These are phyloP conservation scores for Tetragonia tetragonoides DNA, from an alignment of 148 eudicot genomes.

Conservation along the genomic window DNA sequence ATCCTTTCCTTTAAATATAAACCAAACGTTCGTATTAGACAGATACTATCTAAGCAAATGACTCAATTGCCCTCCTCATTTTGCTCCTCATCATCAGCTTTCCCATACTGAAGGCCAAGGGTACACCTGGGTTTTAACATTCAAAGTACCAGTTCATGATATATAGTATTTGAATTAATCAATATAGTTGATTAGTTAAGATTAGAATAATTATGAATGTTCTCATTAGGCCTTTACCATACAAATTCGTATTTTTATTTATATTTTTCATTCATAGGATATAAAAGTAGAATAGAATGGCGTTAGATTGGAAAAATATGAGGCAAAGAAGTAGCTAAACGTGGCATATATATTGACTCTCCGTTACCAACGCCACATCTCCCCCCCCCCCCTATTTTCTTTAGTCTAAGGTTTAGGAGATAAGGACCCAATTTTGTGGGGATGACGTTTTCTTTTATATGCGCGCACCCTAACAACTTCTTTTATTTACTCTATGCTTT, in stretches of 20 bases:
- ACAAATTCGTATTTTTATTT: neutral
- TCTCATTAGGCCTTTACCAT: conserved; percentile 7
- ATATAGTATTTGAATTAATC: conserved; percentile 26
- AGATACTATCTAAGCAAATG: neutral
- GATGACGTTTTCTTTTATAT: conserved; percentile 13
- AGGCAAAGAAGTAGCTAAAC: conserved; percentile 24
- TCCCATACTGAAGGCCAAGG: neutral
- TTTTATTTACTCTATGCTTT: neutral
- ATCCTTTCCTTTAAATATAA: too few relatives aligned
- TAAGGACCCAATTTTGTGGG: conserved; percentile 6
- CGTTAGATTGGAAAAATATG: conserved; percentile 17
- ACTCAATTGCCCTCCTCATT: conserved; percentile 1
- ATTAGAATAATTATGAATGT: conserved; percentile 3
- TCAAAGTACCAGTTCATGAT: neutral
- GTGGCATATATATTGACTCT: conserved; percentile 21
- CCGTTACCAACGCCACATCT: conserved; percentile 21
- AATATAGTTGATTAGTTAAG: conserved; percentile 15
- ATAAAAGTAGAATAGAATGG: conserved; percentile 6
- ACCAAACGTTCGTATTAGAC: too few relatives aligned
- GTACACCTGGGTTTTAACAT: neutral
- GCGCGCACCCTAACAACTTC: neutral
- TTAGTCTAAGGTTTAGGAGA: conserved; percentile 5
- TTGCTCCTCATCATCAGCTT: neutral
- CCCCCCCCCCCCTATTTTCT: neutral
- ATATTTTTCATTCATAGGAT: neutral